phyloP scores from a whole-genome alignment of 257 asterid species.

The Primulina eburnea region DNA sequence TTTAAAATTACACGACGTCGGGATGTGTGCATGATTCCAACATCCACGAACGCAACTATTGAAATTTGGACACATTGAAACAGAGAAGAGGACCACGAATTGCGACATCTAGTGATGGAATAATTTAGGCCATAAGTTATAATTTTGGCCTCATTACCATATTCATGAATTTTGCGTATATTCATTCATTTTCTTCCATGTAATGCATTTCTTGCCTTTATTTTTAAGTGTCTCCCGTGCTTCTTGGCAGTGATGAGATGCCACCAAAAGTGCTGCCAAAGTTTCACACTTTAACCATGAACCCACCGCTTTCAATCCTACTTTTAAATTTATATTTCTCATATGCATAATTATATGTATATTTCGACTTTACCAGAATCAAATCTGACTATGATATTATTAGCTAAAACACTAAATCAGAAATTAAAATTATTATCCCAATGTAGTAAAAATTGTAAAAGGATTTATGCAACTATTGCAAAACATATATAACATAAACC shows the following conservation, averaged over 20 bases:
- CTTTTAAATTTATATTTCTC: too few relatives aligned
- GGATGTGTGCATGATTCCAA: neutral
- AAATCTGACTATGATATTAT: too few relatives aligned
- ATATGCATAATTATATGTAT: too few relatives aligned
- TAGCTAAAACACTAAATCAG: too few relatives aligned
- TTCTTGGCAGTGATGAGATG: constrained; percentile 40
- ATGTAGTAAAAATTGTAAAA: too few relatives aligned
- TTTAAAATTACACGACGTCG: neutral
- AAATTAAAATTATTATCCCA: too few relatives aligned
- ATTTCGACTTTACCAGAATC: too few relatives aligned
- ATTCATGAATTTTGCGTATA: neutral
- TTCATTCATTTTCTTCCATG: neutral
- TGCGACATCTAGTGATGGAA: constrained; percentile 27
- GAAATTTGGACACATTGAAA: neutral
- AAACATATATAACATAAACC: too few relatives aligned
- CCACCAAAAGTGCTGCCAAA: constrained; percentile 28
- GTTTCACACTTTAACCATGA: constrained; percentile 65
- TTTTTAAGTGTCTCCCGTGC: constrained; percentile 30
- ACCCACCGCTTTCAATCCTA: neutral
- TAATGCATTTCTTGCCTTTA: neutral
- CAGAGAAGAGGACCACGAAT: constrained; percentile 15
- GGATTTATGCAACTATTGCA: too few relatives aligned
- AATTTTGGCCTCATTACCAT: neutral
- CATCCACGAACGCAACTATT: neutral
- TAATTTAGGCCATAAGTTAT: constrained; percentile 17